Evolutionary conservation across 2,329 filamentous ascomycete genomes (phyloP).

Genomic region (Lachnellula suecica): DNA sequence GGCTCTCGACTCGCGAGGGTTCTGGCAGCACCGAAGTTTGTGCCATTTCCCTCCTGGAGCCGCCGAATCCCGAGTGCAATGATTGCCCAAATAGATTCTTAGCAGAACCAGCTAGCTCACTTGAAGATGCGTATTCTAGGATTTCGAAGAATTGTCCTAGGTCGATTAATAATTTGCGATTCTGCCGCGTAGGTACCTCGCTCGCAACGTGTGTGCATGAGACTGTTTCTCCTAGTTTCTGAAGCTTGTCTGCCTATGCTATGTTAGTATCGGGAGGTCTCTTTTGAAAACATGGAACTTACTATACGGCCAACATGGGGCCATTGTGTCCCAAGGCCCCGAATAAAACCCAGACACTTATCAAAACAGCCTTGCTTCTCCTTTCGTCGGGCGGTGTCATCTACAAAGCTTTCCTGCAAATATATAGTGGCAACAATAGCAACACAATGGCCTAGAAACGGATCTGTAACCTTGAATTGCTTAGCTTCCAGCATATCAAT

Average conservation of each 20-base stretch:
- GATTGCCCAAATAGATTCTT: conserved; percentile 42
- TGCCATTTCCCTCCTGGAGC: conserved; percentile 37
- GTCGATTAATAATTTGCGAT: conserved; percentile 41
- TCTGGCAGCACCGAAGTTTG: conserved; percentile 43
- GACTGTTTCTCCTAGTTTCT: conserved; percentile 42
- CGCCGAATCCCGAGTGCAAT: conserved; percentile 32
- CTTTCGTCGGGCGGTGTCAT: conserved; percentile 32
- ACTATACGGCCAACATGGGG: conserved; percentile 45
- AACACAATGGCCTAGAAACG: conserved; percentile 47
- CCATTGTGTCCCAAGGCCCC: conserved; percentile 41
- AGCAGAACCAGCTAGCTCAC: conserved; percentile 35
- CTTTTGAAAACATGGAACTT: conserved; percentile 12
- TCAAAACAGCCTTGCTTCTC: conserved; percentile 43
- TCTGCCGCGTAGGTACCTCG: conserved; percentile 27
- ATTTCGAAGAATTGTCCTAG: conserved; percentile 48
- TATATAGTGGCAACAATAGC: conserved; percentile 54
- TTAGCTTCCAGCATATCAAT: conserved; percentile 46
- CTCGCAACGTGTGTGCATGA: conserved; percentile 40
- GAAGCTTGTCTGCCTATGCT: conserved; percentile 41
- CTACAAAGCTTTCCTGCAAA: conserved; percentile 51
- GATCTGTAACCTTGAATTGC: conserved; percentile 45
- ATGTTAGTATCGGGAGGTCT: background rate
- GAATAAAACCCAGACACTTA: conserved; percentile 44
- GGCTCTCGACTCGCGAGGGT: conserved; percentile 39
- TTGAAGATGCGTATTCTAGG: conserved; percentile 44